Conservation (phyloP, 306 rosid species). For the Echinosophora koreensis region DNA sequence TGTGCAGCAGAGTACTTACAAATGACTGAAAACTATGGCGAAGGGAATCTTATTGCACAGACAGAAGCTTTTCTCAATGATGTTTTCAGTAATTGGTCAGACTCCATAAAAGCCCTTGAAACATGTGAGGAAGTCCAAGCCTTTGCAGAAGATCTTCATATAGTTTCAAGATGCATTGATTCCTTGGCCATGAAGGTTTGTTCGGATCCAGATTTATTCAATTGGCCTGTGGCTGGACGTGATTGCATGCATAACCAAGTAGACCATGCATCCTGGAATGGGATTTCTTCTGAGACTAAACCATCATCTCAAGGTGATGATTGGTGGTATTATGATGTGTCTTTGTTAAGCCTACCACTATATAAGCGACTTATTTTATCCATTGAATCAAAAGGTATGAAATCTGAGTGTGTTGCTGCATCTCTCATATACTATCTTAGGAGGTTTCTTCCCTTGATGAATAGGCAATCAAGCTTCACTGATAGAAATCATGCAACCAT, state of each 20-base stretch:
- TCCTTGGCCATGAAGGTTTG: constrained; percentile 83
- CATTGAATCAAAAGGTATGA: constrained; percentile 77
- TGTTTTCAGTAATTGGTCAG: constrained; percentile 69
- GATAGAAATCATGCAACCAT: constrained; percentile 63
- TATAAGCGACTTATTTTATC: constrained; percentile 70
- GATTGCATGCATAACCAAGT: constrained; percentile 46
- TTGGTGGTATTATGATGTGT: constrained; percentile 92
- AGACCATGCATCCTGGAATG: constrained; percentile 61
- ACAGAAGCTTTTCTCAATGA: constrained; percentile 70
- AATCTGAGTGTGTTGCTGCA: constrained; percentile 70
- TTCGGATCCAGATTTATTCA: constrained; percentile 67
- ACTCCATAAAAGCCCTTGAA: constrained; percentile 73
- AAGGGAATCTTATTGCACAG: constrained; percentile 65
- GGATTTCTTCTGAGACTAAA: constrained; percentile 59
- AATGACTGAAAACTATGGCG: constrained; percentile 81
- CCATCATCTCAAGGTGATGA: constrained; percentile 49
- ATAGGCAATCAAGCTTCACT: constrained; percentile 69
- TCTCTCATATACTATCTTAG: constrained; percentile 73
- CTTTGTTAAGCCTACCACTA: constrained; percentile 75
- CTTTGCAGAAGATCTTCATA: constrained; percentile 71
- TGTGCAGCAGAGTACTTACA: constrained; percentile 87
- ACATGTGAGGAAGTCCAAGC: constrained; percentile 71
- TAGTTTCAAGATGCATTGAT: constrained; percentile 80
- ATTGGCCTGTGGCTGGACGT: constrained; percentile 56
- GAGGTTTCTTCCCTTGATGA: constrained; percentile 83